Conservation (phyloP, 2,329 filamentous ascomycete genomes). For the Beauveria bassiana region DNA sequence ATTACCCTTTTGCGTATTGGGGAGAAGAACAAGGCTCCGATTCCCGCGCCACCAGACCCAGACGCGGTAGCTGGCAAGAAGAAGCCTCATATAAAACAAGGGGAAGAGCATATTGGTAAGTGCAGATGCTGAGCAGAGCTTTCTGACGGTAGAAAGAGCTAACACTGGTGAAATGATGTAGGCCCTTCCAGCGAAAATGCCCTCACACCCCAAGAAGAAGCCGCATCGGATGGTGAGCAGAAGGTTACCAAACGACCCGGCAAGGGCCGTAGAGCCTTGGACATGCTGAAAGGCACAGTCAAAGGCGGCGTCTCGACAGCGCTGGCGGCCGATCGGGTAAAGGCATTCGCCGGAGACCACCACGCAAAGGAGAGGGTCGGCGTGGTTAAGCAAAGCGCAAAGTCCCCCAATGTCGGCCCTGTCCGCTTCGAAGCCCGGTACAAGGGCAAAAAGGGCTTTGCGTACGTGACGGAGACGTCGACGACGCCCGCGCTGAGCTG, state of each 20-base stretch:
- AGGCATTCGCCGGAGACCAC: slow-evolving; percentile 50
- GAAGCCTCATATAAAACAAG: background rate
- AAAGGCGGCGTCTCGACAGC: slow-evolving; percentile 67
- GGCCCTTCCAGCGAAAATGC: background rate
- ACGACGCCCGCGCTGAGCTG: slow-evolving; percentile 62
- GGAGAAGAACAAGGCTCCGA: slow-evolving; percentile 70
- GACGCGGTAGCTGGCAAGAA: background rate
- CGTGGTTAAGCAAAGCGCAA: slow-evolving; percentile 46
- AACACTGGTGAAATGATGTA: background rate
- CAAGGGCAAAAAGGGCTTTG: slow-evolving; percentile 62
- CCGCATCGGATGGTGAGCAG: background rate
- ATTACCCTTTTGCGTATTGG: slow-evolving; percentile 75
- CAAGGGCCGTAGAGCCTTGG: background rate
- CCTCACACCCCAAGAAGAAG: background rate
- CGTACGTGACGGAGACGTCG: slow-evolving; percentile 60
- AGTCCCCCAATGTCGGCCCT: slow-evolving; percentile 46
- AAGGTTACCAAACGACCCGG: background rate
- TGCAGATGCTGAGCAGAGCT: background rate
- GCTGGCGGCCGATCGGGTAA: slow-evolving; percentile 62
- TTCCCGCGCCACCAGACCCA: slow-evolving; percentile 49
- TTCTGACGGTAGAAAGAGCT: background rate
- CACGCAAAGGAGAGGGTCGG: slow-evolving; percentile 65
- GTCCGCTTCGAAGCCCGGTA: slow-evolving; percentile 69
- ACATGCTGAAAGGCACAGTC: slow-evolving; percentile 59
- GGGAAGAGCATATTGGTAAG: background rate